Base-by-base conservation (phyloP, 805 yeast species). In the Spathaspora boniae region DNA sequence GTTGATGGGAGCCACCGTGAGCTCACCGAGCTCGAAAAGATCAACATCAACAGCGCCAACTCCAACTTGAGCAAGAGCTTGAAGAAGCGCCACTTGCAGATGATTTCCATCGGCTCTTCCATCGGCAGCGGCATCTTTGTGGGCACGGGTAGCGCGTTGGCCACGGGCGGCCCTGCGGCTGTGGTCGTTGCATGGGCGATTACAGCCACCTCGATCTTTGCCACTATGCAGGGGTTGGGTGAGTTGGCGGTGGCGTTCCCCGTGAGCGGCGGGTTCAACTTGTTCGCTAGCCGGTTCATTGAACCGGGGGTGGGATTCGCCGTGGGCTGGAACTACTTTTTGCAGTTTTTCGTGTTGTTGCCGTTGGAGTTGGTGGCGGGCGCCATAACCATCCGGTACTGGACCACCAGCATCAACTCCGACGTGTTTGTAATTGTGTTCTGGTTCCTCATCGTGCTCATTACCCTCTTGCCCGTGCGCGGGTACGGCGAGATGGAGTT, bases 91-190 rank as follows among this genome's bases (percentile, higher is more conserved):
- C 85, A 79, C 47, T 53, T 80, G 48, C 78, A 78, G 45, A 78
- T 81, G 74, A 72, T 81, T 42, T 78, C 86, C 23, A 75, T 81
- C 29, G 85, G 85, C 26, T 80, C 83, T 30, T 70, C 80, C 27
- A 74, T 80, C 25, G 86, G 86, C 40, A 78, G 85, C 3, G 86
- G 87, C 51, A 58, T 80, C 37, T 78, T 79, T 41, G 74, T 80
- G 32, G 83, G 83, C 41, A 72, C 84, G 2, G 86, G 83, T 36
- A 55, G 68, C 33, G 75, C 82, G 2, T 59, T 80, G 41, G 55
- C 53, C 27, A 65, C 73, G 12, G 85, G 83, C 45, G 86, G 86
- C 29, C 82, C 83, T 5, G 81, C 78, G 3, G 76, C 80, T 26
- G 53, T 79, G 19, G 62, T 80, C 33, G 76, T 80, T 33, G 80